Conservation (phyloP, 441 rosid species). For the Corymbia calophylla region DNA sequence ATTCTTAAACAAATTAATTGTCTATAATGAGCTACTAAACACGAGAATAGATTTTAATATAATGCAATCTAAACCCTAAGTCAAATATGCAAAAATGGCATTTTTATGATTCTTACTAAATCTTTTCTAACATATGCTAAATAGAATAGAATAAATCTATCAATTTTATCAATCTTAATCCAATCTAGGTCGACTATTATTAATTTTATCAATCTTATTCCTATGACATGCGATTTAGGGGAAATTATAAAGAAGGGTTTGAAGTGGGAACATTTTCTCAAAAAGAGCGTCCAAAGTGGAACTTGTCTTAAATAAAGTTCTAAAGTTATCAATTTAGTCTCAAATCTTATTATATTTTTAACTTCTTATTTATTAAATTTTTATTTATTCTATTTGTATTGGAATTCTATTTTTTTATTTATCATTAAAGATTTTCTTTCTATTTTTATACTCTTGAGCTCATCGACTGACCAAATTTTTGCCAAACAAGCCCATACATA, state of each 20-base stretch:
- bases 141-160: background rate
- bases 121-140: background rate
- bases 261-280: background rate
- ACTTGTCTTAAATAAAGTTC: background rate
- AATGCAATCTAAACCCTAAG: background rate
- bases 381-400: too few species aligned
- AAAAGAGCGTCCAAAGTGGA: background rate
- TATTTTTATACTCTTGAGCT: too few species aligned
- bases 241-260: background rate
- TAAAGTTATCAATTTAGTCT: background rate
- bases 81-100: background rate
- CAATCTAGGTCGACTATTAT: background rate
- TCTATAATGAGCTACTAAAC: background rate
- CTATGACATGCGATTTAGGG: background rate
- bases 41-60: background rate
- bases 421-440: too few species aligned
- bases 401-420: too few species aligned
- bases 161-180: background rate
- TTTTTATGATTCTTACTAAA: background rate
- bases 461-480: background rate
- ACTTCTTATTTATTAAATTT: too few species aligned
- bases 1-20: background rate
- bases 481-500: background rate
- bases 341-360: too few species aligned
- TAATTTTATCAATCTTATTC: background rate